These are phyloP conservation scores for Talaromyces sp. DNA, from an alignment of 2,329 filamentous ascomycete species.

Conservation along the genomic window DNA sequence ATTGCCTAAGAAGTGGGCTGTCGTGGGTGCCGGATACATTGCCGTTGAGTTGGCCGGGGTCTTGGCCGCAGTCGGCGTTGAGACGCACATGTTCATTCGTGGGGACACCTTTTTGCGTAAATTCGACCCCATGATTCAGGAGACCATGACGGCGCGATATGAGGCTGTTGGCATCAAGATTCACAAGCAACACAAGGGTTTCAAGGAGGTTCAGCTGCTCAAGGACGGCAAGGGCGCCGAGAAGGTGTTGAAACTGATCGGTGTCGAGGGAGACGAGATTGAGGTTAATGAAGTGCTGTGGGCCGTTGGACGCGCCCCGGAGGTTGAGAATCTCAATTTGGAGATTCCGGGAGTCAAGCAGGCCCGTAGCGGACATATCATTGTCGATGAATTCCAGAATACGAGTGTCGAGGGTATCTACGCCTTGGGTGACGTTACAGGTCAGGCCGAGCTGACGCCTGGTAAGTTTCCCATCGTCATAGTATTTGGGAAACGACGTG, in stretches of 20 bases:
- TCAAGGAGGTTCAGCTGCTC: slow-evolving; percentile 48
- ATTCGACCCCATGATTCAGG: slow-evolving; percentile 52
- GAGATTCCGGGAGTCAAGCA: slow-evolving; percentile 43
- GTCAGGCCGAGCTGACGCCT: slow-evolving; percentile 50
- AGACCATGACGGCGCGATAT: slow-evolving; percentile 51
- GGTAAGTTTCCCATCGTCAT: slow-evolving; percentile 28
- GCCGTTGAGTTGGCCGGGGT: slow-evolving; percentile 52
- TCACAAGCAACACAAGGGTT: slow-evolving; percentile 45
- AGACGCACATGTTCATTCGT: slow-evolving; percentile 51
- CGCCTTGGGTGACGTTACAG: slow-evolving; percentile 51
- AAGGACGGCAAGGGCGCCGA: slow-evolving; percentile 45
- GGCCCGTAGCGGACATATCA: slow-evolving; percentile 39
- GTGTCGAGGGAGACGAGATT: slow-evolving; percentile 41
- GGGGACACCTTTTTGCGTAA: slow-evolving; percentile 48
- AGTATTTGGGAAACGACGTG: not conserved
- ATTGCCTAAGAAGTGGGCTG: slow-evolving; percentile 49
- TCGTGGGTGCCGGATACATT: slow-evolving; percentile 52
- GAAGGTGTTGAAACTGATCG: slow-evolving; percentile 45
- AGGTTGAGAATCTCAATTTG: slow-evolving; percentile 43
- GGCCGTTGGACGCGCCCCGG: slow-evolving; percentile 48
- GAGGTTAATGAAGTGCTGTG: slow-evolving; percentile 50
- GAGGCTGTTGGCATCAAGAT: slow-evolving; percentile 48
- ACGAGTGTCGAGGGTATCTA: slow-evolving; percentile 47
- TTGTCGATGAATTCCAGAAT: slow-evolving; percentile 51
- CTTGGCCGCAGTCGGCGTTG: slow-evolving; percentile 47